These are phyloP conservation scores for Emydomyces testavorans DNA, from an alignment of 2,329 filamentous ascomycete genomes.

Conservation along the genomic window DNA sequence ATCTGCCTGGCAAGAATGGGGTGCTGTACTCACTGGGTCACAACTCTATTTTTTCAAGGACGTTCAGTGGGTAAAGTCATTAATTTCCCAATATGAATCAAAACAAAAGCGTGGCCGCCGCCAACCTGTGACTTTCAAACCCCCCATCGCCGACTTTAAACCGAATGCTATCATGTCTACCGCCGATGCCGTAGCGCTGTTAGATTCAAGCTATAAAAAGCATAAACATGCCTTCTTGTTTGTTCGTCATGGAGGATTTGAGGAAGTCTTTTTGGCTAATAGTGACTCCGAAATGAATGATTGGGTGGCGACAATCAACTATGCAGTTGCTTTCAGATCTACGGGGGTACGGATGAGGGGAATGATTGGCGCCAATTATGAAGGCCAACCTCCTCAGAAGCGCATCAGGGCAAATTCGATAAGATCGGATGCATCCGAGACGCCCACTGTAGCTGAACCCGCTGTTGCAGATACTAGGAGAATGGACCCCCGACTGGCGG, in stretches of 20 bases:
- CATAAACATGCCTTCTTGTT: constrained; percentile 94
- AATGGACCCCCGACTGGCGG: constrained; percentile 70
- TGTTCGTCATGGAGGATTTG: constrained; percentile 71
- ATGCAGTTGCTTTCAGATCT: constrained; percentile 85
- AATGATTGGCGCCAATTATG: constrained; percentile 71
- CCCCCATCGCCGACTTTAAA: constrained; percentile 82
- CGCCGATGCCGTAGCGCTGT: constrained; percentile 76
- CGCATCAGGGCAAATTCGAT: constrained; percentile 57
- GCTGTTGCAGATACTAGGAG: constrained; percentile 64
- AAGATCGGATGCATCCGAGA: constrained; percentile 40
- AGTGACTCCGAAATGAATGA: constrained; percentile 88
- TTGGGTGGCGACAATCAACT: constrained; percentile 92
- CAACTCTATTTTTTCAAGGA: constrained; percentile 96
- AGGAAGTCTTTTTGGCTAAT: constrained; percentile 85
- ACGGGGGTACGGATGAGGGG: constrained; percentile 84
- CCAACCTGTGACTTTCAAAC: constrained; percentile 75
- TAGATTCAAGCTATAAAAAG: constrained; percentile 75
- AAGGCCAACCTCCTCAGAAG: constrained; percentile 54
- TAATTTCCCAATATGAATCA: constrained; percentile 77
- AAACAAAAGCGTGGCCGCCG: constrained; percentile 68
- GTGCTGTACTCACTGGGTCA: constrained; percentile 88
- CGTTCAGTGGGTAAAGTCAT: constrained; percentile 75
- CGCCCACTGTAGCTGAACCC: constrained; percentile 52
- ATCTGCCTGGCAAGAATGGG: constrained; percentile 98
- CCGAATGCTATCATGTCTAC: constrained; percentile 89